Evolutionary conservation across 192 early-diverging fungal species (phyloP).

Genomic region (Backusella luteola): DNA sequence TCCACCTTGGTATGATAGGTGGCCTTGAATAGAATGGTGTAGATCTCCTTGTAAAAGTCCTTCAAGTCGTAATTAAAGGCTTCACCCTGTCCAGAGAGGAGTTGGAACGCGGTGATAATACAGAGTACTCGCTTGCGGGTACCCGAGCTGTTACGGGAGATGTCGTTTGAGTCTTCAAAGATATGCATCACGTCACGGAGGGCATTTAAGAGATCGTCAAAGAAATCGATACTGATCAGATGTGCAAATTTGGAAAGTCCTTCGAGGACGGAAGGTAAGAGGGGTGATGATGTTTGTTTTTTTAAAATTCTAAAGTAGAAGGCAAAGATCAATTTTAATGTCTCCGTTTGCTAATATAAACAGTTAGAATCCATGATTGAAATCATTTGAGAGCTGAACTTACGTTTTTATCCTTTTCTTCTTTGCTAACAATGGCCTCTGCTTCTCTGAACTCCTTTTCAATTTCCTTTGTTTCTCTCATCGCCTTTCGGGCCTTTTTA

Average conservation of each 20-base stretch:
- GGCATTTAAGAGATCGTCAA: conserved; percentile 81
- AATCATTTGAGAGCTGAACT: conserved; percentile 11
- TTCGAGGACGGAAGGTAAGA: conserved; percentile 76
- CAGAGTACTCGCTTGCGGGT: conserved; percentile 81
- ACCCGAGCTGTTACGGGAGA: conserved; percentile 39
- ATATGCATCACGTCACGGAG: conserved; percentile 77
- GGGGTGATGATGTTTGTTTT: conserved; percentile 68
- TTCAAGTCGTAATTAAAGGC: conserved; percentile 89
- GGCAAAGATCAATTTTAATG: conserved; percentile 90
- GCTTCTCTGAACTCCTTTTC: conserved; percentile 87
- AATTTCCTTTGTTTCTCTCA: conserved; percentile 68
- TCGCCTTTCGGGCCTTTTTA: conserved; percentile 71
- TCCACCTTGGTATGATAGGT: conserved; percentile 66
- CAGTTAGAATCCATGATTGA: not conserved
- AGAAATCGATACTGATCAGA: conserved; percentile 96
- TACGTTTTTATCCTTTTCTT: conserved; percentile 75
- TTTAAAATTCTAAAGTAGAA: conserved; percentile 96
- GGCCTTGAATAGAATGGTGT: conserved; percentile 71
- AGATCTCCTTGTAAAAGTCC: conserved; percentile 88
- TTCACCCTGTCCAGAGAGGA: conserved; percentile 90
- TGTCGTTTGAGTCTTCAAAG: conserved; percentile 48
- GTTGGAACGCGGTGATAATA: conserved; percentile 83
- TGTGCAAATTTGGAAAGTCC: conserved; percentile 87
- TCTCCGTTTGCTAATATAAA: conserved; percentile 77
- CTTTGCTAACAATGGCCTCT: conserved; percentile 81